Percentiles rank a stretch among this genome's conserved stretches.
Evolutionary conservation across 2,329 filamentous ascomycete species (phyloP).

Genomic region (Trichophyton equinum): DNA sequence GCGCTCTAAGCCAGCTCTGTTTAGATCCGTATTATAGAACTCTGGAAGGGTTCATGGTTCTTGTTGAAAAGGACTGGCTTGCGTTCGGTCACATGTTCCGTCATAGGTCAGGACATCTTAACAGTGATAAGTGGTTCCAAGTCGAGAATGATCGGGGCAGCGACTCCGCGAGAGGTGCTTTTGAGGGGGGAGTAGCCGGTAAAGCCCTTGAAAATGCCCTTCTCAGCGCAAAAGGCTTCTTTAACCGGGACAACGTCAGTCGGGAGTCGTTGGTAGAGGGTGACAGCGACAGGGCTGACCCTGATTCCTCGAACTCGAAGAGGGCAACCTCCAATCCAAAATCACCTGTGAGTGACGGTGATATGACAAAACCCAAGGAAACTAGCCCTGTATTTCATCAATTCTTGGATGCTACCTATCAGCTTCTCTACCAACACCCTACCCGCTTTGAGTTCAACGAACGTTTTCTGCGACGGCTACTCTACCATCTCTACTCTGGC

Average conservation of each 20-base stretch:
- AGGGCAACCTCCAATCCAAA: constrained; percentile 25
- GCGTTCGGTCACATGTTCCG: constrained; percentile 98
- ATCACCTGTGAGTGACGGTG: constrained; percentile 40
- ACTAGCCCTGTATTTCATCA: constrained; percentile 95
- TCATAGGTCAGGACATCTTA: constrained; percentile 75
- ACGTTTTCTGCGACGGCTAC: constrained; percentile 71
- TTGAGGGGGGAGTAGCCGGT: constrained; percentile 36
- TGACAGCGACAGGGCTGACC: constrained; percentile 42
- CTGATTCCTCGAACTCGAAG: constrained; percentile 28
- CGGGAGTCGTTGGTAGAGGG: constrained; percentile 52
- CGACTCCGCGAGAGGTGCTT: constrained; percentile 26
- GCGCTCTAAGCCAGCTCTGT: constrained; percentile 81
- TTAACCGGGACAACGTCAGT: constrained; percentile 64
- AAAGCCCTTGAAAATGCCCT: constrained; percentile 80
- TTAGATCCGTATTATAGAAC: constrained; percentile 93
- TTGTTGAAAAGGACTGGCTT: constrained; percentile 95
- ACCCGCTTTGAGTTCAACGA: constrained; percentile 94
- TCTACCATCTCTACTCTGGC: constrained; percentile 91
- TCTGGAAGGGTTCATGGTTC: constrained; percentile 81
- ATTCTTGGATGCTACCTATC: constrained; percentile 88
- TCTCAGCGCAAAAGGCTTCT: constrained; percentile 75
- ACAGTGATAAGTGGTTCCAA: constrained; percentile 86
- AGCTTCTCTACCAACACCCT: constrained; percentile 73
- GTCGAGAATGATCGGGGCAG: constrained; percentile 68
- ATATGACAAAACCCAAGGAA: constrained; percentile 67